phyloP scores from a whole-genome alignment of 306 rosid species.

The Fragaria ananassa region DNA sequence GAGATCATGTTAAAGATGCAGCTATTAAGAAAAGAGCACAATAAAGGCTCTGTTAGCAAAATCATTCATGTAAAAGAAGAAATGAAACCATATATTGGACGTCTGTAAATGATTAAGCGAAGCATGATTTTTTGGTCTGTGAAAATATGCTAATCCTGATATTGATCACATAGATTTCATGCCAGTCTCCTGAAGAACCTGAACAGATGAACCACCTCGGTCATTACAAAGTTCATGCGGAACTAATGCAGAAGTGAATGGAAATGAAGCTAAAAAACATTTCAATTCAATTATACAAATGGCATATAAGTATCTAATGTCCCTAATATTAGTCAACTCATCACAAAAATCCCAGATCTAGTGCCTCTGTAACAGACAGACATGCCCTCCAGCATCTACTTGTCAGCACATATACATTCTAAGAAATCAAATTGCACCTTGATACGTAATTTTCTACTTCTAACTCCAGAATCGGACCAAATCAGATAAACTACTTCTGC shows the following conservation, averaged over 20 bases:
- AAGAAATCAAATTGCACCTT: background rate
- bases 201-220: background rate
- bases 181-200: background rate
- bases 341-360: background rate
- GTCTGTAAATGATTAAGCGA: background rate
- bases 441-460: background rate
- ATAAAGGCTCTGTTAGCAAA: background rate
- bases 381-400: background rate
- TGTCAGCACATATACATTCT: background rate
- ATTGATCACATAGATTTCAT: background rate
- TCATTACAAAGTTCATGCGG: background rate
- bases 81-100: background rate
- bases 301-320: background rate
- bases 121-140: background rate
- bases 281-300: background rate
- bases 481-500: background rate
- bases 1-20: background rate
- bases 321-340: background rate
- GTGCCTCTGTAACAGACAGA: background rate
- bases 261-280: background rate
- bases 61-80: background rate
- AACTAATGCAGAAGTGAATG: background rate
- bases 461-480: background rate
- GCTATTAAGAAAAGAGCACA: background rate
- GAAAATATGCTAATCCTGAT: conserved; percentile 4